Base-by-base conservation (phyloP, 768 basidiomycete genomes). In the Baorangia bicolor region DNA sequence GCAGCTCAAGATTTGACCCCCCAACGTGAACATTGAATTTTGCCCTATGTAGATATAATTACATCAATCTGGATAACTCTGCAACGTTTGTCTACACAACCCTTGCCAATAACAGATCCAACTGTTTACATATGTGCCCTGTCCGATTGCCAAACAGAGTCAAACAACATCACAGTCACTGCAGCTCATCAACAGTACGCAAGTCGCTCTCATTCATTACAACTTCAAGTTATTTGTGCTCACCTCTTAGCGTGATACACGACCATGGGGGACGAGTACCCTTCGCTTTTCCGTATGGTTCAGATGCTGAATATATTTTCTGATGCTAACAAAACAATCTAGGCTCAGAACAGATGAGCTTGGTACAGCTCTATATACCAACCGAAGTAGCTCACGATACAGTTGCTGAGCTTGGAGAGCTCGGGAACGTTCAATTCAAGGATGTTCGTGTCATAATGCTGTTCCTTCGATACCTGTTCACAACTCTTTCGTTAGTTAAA, bases 331-430 rank as follows among this genome's bases (percentile, higher is more conserved):
- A 51, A 57, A 9, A 40, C 6, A 50, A 50, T 55, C 51, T 41
- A 97, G 94, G 92, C 55, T 98, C 95, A 81, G 95, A 97, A 77
- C 83, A 86, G 78, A 98, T 98, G 95, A 96, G 94, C 80, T 79
- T 95, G 76, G 90, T 96, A 60, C 94, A 98, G 80, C 86, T 99
- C 66, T 95, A 94, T 70, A 90, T 98, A 63, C 97, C 96, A 41
- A 89, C 91, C 37, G 97, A 99, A 80, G 93, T 96, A 58, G 93
- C 95, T 28, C 97, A 99, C 73, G 94, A 98, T 69, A 92, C 96
- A 44, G 92, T 98, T 57, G 87, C 90, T 49, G 94, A 96, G 70
- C 85, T 99, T 18, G 97, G 93, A 62, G 94, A 97, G 73, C 85
- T 98, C 41, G 94, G 95, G 43, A 82, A 96, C 73, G 90, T 98